A percentile compares a stretch with the other conserved stretches of the same genome.
These are phyloP conservation scores for Taphrina pruni DNA, from an alignment of 1,139 yeast genomes.

Conservation along the genomic window DNA sequence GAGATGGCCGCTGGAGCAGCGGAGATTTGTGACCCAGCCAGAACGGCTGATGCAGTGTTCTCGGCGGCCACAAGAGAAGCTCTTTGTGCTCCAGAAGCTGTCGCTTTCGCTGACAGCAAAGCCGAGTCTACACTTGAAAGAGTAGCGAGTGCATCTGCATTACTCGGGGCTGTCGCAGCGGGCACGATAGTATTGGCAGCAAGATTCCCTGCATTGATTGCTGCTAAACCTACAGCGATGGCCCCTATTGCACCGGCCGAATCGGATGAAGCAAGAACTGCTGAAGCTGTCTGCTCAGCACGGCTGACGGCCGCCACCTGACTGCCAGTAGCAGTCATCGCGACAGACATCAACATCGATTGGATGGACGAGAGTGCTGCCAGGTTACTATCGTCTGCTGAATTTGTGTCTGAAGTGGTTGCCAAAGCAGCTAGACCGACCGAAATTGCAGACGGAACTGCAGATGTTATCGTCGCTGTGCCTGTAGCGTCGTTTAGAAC, in stretches of 20 bases:
- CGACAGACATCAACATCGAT: not conserved
- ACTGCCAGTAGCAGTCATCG: conserved; percentile 4
- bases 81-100: conserved; percentile 8
- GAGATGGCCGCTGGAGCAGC: conserved; percentile 14
- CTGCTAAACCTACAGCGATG: conserved; percentile 11
- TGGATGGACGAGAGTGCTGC: conserved; percentile 7
- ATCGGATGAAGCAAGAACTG: conserved; percentile 11
- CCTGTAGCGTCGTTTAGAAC: conserved; percentile 11
- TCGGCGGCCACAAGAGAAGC: not conserved
- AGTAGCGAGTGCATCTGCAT: conserved; percentile 3
- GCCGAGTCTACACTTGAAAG: conserved; percentile 1
- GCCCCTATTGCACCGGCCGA: conserved; percentile 3
- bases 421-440: conserved; percentile 18
- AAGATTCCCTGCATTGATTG: not conserved
- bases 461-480: not conserved
- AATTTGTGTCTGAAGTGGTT: not conserved
- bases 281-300: conserved; percentile 21
- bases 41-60: conserved; percentile 4
- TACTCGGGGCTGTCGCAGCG: not conserved
- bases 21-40: not conserved
- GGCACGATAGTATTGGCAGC: not conserved
- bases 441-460: conserved; percentile 5
- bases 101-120: not conserved
- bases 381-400: not conserved
- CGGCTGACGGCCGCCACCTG: conserved; percentile 1